Conservation (phyloP, 2,329 filamentous ascomycete species). For the Fusarium sulawesiense region DNA sequence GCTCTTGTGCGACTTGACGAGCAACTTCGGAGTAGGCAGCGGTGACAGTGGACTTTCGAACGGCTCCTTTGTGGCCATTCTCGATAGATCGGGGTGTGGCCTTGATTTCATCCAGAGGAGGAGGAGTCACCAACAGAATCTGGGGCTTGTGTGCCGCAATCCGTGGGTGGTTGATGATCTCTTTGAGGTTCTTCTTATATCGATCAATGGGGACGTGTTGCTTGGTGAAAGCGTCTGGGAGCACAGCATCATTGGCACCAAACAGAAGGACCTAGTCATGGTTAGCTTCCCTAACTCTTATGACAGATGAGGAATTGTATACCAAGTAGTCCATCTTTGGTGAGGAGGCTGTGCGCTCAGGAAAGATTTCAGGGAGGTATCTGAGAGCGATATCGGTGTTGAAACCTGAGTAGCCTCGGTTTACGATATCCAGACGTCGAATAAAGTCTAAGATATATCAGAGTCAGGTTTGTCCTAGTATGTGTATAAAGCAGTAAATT, state of each 20-base stretch:
- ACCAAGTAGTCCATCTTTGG: conserved; percentile 76
- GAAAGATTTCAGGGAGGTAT: conserved; percentile 77
- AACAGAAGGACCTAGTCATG: conserved; percentile 77
- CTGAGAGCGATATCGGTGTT: conserved; percentile 80
- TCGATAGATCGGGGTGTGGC: conserved; percentile 61
- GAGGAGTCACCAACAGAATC: conserved; percentile 83
- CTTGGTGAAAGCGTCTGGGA: conserved; percentile 69
- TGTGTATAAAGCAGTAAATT: conserved; percentile 18
- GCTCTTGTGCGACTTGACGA: conserved; percentile 74
- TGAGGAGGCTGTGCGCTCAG: conserved; percentile 64
- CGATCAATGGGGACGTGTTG: conserved; percentile 83
- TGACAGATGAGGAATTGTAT: conserved; percentile 40
- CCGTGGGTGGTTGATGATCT: conserved; percentile 77
- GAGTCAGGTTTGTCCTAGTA: conserved; percentile 3
- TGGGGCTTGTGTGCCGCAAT: conserved; percentile 76
- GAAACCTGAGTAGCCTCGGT: conserved; percentile 89
- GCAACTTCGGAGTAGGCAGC: conserved; percentile 69
- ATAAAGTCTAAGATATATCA: conserved; percentile 68
- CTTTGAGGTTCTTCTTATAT: conserved; percentile 78
- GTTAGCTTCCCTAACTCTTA: conserved; percentile 31
- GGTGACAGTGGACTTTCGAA: conserved; percentile 60
- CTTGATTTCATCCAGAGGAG: conserved; percentile 83
- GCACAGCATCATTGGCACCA: conserved; percentile 88
- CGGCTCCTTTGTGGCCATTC: conserved; percentile 57
- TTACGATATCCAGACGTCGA: conserved; percentile 85